These are phyloP conservation scores for Neofusicoccum kwambonambiense DNA, from an alignment of 2,329 filamentous ascomycete genomes.

Conservation along the genomic window DNA sequence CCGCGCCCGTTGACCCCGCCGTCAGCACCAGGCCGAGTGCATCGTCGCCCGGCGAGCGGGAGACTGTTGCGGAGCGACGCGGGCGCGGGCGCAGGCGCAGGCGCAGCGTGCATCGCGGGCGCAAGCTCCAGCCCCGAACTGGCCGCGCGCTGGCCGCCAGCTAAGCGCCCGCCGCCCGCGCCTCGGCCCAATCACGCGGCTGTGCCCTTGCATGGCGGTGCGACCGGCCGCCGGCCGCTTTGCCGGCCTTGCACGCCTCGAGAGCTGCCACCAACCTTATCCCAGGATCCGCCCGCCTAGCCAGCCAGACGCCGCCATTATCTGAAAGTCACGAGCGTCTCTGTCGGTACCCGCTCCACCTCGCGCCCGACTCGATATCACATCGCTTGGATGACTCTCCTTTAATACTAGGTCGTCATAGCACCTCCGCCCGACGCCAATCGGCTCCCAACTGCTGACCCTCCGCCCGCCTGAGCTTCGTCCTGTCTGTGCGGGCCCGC, in stretches of 20 bases:
- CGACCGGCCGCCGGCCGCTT: conserved; percentile 8
- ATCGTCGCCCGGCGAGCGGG: not conserved
- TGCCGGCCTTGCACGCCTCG: conserved; percentile 1
- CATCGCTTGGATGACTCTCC: conserved; percentile 4
- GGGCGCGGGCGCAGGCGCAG: too few relatives aligned
- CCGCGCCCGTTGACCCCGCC: not conserved
- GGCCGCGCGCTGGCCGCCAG: not conserved
- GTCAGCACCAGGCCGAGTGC: not conserved
- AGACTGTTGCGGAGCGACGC: not conserved
- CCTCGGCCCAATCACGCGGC: not conserved
- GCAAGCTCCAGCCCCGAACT: not conserved
- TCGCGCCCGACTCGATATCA: conserved; percentile 9
- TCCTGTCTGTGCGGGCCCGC: not conserved
- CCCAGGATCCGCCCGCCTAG: not conserved
- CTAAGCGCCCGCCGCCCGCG: conserved; percentile 5
- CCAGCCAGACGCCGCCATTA: conserved; percentile 3
- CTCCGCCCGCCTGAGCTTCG: not conserved
- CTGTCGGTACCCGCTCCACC: conserved; percentile 4
- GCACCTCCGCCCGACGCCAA: conserved; percentile 4
- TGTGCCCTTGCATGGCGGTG: not conserved
- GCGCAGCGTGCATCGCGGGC: too few relatives aligned
- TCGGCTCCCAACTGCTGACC: not conserved
- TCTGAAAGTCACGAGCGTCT: conserved; percentile 5
- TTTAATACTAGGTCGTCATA: conserved; percentile 10
- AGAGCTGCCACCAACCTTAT: not conserved